Conservation (phyloP, 2,329 filamentous ascomycete species). For the Leptographium galeiforme region DNA sequence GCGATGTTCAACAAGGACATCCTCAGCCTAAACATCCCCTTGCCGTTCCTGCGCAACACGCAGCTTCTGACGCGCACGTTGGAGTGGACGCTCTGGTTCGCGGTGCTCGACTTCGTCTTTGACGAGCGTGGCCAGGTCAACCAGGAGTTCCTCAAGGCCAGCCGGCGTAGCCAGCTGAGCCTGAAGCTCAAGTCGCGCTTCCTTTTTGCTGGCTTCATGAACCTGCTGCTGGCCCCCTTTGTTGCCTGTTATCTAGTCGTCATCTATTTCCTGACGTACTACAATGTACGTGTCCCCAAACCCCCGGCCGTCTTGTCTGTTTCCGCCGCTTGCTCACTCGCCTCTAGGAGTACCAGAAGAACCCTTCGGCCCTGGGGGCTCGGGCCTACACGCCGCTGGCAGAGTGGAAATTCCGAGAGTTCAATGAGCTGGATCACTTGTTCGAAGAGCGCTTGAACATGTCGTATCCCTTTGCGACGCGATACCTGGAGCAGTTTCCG, state of each 20-base stretch:
- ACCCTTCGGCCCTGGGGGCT: constrained; percentile 74
- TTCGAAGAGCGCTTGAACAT: constrained; percentile 85
- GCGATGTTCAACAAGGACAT: constrained; percentile 96
- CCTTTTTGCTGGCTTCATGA: constrained; percentile 71
- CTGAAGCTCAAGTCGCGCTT: constrained; percentile 66
- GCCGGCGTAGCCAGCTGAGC: constrained; percentile 66
- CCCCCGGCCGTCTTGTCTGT: neutral
- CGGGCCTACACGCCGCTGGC: constrained; percentile 86
- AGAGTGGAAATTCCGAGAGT: constrained; percentile 97
- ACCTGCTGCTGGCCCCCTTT: constrained; percentile 75
- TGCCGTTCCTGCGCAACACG: constrained; percentile 68
- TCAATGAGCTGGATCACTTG: constrained; percentile 89
- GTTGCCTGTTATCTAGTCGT: constrained; percentile 76
- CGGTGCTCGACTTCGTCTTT: constrained; percentile 88
- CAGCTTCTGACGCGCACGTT: constrained; percentile 82
- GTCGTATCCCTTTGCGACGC: constrained; percentile 84
- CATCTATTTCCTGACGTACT: constrained; percentile 89
- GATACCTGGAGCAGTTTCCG: constrained; percentile 91
- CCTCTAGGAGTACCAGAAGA: constrained; percentile 78
- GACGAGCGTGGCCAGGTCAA: constrained; percentile 79
- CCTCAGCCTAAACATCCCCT: constrained; percentile 68
- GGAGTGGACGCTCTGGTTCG: constrained; percentile 83
- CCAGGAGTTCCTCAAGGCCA: constrained; percentile 72
- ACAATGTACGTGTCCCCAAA: constrained; percentile 49
- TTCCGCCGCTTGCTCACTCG: constrained; percentile 8